Evolutionary conservation across 208 protist species (phyloP), one percentile per base, ranked within the genome.

Genomic region (Leishmania turanica): DNA sequence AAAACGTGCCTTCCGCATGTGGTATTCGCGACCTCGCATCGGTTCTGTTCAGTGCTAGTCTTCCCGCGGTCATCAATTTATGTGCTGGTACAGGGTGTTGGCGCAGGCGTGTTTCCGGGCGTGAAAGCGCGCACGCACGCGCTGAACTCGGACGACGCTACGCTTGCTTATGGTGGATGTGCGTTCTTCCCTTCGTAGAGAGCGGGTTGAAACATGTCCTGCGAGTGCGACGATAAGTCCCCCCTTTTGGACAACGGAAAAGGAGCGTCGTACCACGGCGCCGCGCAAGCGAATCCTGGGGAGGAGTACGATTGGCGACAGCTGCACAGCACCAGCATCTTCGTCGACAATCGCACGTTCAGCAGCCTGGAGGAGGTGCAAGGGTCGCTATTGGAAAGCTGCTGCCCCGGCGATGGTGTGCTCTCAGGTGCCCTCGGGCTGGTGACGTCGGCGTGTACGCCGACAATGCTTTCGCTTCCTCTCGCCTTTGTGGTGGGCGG

Each of bases 321-420:
- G 27, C 58, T 64, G 11, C 83, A 87, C 70, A 84, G 90, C 60
- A 72, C 42, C 60, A 90, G 86, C 85, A 88, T 90, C 58, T 92
- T 91, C 76, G 91, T 89, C 68, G 90, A 94, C 81, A 91, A 88
- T 54, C 83, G 79, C 62, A 96, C 89, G n/a, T 93, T 92, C 71
- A 91, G 84, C 81, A 96, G 92, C 66, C 70, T 94, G 17, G 89
- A 92, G 31, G 92, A 96, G 82, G 94, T 96, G 88, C 84, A 86
- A 51, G 84, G 84, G n/a, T 96, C 91, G 27, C 66, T 92, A 65
- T 78, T 96, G 27, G 92, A 96, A 81, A 73, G 77, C 58, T 96
- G 91, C 85, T 96, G 88, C 81, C 89, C 91, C 1, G 92, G 90
- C 19, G 92, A 93, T 60, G 90, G 92, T 73, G 87, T 96, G 11